These are phyloP conservation scores for Lactifluus hygrophoroides DNA, from an alignment of 768 basidiomycete genomes.

Conservation along the genomic window DNA sequence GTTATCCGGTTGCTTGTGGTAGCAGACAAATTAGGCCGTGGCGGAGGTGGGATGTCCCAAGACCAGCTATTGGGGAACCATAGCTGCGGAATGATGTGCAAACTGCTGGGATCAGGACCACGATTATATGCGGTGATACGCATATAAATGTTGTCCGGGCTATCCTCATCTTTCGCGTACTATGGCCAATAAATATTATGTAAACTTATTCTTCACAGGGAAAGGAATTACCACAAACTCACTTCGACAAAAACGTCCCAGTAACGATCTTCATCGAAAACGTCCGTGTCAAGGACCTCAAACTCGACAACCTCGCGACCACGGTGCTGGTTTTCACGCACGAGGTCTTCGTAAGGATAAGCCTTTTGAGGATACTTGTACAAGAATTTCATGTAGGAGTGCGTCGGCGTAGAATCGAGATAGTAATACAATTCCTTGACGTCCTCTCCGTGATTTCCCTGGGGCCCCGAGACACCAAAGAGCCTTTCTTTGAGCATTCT, in stretches of 20 bases:
- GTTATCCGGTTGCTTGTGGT: conserved; percentile 54
- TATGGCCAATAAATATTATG: conserved; percentile 27
- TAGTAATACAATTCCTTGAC: conserved; percentile 99
- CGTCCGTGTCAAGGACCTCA: conserved; percentile 88
- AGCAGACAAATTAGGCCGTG: conserved; percentile 52
- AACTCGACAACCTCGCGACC: conserved; percentile 83
- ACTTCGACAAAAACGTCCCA: conserved; percentile 99
- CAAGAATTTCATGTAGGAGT: conserved; percentile 99
- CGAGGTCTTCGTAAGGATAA: conserved; percentile 92
- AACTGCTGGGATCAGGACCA: conserved; percentile 86
- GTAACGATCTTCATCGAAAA: conserved; percentile 87
- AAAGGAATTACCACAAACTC: conserved; percentile 24
- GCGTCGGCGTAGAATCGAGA: conserved; percentile 95
- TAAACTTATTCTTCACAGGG: background rate
- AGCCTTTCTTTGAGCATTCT: conserved; percentile 93
- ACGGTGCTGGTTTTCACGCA: conserved; percentile 74
- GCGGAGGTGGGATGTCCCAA: conserved; percentile 66
- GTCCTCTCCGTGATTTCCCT: conserved; percentile 99
- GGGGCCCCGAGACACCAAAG: conserved; percentile 92
- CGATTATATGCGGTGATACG: conserved; percentile 96
- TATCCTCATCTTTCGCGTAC: conserved; percentile 97
- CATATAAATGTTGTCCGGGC: conserved; percentile 79
- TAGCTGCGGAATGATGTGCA: conserved; percentile 91
- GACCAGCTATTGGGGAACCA: conserved; percentile 99
- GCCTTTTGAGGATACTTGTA: conserved; percentile 96